Percentiles rank a stretch among this genome's conserved stretches.
phyloP scores from a whole-genome alignment of 2,329 filamentous ascomycete genomes.

The Diplocarpon mali region DNA sequence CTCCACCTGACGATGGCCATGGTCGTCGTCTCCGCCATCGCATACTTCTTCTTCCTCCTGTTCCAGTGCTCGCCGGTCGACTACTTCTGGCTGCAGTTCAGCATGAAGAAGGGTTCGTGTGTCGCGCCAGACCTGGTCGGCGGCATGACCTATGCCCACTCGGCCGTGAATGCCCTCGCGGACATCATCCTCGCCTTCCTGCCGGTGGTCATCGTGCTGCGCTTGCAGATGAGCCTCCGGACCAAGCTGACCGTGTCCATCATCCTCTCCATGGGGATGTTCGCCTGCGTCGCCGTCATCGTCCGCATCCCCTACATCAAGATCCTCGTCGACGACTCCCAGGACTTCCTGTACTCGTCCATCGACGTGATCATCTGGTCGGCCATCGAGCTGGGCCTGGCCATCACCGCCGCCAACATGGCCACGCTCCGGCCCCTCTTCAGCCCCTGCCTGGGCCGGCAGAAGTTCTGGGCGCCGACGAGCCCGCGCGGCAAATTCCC shows the following conservation, averaged over 20 bases:
- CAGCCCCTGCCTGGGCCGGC: not conserved
- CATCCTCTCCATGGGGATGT: slow-evolving; percentile 38
- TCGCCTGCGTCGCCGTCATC: slow-evolving; percentile 26
- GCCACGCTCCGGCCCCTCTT: slow-evolving; percentile 21
- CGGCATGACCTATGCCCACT: slow-evolving; percentile 35
- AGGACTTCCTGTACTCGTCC: slow-evolving; percentile 21
- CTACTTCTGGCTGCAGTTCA: slow-evolving; percentile 37
- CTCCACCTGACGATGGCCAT: slow-evolving; percentile 29
- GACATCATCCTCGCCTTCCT: slow-evolving; percentile 40
- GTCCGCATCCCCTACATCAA: slow-evolving; percentile 23
- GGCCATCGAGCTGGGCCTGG: slow-evolving; percentile 17
- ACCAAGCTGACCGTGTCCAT: slow-evolving; percentile 36
- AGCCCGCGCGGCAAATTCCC: no score
- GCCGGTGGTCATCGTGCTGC: slow-evolving; percentile 40
- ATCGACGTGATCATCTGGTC: slow-evolving; percentile 23
- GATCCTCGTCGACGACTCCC: slow-evolving; percentile 7
- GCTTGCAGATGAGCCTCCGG: slow-evolving; percentile 36
- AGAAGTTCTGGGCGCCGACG: no score
- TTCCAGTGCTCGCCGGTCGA: slow-evolving; percentile 39
- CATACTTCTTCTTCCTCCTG: slow-evolving; percentile 36
- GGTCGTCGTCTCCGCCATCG: slow-evolving; percentile 28
- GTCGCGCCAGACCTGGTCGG: slow-evolving; percentile 31
- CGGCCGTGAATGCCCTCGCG: slow-evolving; percentile 33
- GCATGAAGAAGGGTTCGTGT: slow-evolving; percentile 31
- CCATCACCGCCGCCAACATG: slow-evolving; percentile 15